Evolutionary conservation across 495 filamentous ascomycete genomes (phyloP).

Genomic region (Neurospora sp.): DNA sequence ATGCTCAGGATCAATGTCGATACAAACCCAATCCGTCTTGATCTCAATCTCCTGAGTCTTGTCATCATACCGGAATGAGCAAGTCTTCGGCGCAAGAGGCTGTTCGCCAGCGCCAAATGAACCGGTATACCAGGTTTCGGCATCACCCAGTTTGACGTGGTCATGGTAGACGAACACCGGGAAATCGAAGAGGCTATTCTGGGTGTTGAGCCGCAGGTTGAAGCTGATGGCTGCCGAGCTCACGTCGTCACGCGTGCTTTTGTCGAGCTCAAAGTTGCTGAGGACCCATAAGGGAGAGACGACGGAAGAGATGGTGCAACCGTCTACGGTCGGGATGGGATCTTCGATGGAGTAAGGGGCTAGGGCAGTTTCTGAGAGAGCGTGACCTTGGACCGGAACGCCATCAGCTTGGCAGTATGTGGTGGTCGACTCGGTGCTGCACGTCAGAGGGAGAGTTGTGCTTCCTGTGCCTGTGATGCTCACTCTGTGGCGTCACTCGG

Average conservation of each 20-base stretch:
- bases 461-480: conserved; percentile 9
- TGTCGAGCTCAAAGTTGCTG: conserved; percentile 13
- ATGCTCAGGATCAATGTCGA: conserved; percentile 13
- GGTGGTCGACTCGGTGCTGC: not conserved
- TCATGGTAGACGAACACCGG: conserved; percentile 6
- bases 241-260: not conserved
- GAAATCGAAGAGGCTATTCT: conserved; percentile 9
- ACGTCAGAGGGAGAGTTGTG: conserved; percentile 4
- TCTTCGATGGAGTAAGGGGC: conserved; percentile 20
- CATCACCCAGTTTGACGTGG: not conserved
- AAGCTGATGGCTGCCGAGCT: conserved; percentile 12
- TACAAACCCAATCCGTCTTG: conserved; percentile 19
- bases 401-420: conserved; percentile 2
- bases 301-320: conserved; percentile 22
- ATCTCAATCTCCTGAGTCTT: conserved; percentile 5
- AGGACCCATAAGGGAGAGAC: conserved; percentile 16
- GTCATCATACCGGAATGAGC: conserved; percentile 9
- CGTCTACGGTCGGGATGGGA: conserved; percentile 12
- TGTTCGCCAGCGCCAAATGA: conserved; percentile 8
- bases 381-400: conserved; percentile 4
- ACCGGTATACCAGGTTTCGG: conserved; percentile 15
- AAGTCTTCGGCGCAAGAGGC: conserved; percentile 11
- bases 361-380: conserved; percentile 5
- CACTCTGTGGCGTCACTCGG: not conserved
- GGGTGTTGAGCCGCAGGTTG: conserved; percentile 16